Conservation (phyloP, 768 basidiomycete species). For the Chiua virens region DNA sequence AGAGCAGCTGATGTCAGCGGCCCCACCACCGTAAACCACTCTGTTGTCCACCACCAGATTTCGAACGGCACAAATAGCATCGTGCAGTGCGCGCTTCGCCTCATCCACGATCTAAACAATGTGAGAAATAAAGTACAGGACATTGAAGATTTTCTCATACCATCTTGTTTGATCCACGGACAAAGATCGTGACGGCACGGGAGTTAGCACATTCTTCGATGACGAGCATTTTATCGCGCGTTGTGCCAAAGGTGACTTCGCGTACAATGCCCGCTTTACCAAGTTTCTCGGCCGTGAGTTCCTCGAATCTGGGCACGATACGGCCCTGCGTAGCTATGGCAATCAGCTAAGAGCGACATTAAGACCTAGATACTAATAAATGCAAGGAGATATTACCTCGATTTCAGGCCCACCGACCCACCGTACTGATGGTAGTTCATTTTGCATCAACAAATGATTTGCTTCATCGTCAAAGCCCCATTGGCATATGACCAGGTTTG, state of each 20-base stretch:
- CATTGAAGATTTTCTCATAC: conserved; percentile 40
- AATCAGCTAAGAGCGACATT: conserved; percentile 62
- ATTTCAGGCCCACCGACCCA: conserved; percentile 99
- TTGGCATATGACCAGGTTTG: conserved; percentile 98
- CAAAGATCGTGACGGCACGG: conserved; percentile 95
- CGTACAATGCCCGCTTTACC: conserved; percentile 92
- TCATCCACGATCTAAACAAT: conserved; percentile 99
- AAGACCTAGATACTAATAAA: not conserved
- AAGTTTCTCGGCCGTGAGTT: conserved; percentile 86
- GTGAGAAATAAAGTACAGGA: not conserved
- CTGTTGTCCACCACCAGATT: conserved; percentile 94
- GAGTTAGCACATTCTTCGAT: conserved; percentile 99
- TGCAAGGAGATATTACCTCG: conserved; percentile 55
- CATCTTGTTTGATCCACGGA: conserved; percentile 99
- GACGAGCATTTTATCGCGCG: conserved; percentile 98
- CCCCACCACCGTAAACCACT: conserved; percentile 97
- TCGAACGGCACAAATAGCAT: conserved; percentile 95
- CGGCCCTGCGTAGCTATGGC: conserved; percentile 98
- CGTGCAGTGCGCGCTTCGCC: conserved; percentile 96
- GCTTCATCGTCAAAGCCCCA: conserved; percentile 99
- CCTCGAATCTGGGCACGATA: conserved; percentile 98
- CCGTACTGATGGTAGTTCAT: conserved; percentile 93
- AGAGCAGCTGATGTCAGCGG: conserved; percentile 94
- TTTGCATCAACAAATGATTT: conserved; percentile 97
- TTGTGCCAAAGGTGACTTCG: conserved; percentile 95